These are phyloP conservation scores for Spathaspora passalidarum DNA, from an alignment of 805 yeast genomes.

Conservation along the genomic window DNA sequence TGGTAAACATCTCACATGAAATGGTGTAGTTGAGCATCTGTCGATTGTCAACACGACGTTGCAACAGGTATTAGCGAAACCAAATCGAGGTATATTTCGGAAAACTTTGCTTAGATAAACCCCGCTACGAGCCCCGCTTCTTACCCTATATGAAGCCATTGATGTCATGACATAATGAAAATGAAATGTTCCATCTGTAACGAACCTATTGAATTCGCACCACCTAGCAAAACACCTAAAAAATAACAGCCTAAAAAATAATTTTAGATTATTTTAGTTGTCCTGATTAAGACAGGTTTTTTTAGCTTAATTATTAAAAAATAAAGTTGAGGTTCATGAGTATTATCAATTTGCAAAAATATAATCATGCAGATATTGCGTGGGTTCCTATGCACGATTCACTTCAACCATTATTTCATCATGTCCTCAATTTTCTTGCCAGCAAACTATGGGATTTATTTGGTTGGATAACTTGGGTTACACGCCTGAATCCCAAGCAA, in stretches of 20 bases:
- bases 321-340: not conserved
- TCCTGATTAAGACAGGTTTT: not conserved
- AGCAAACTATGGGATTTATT: too few species aligned
- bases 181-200: too few species aligned
- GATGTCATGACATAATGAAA: too few species aligned
- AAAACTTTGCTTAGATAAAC: too few species aligned
- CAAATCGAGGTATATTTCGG: too few species aligned
- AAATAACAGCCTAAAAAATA: not conserved
- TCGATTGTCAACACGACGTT: too few species aligned
- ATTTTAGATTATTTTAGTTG: not conserved
- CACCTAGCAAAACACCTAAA: not conserved
- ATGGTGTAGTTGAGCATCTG: too few species aligned
- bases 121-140: too few species aligned
- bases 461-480: too few species aligned
- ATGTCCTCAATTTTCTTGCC: not conserved
- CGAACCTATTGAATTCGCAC: not conserved
- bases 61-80: too few species aligned
- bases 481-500: not conserved
- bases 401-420: not conserved
- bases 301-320: not conserved
- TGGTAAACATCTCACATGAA: too few species aligned
- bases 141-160: too few species aligned
- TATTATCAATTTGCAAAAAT: not conserved
- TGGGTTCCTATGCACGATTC: not conserved
- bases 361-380: not conserved